These are phyloP conservation scores for Mollisiaceae sp. DNA, from an alignment of 2,329 filamentous ascomycete genomes.

Conservation along the genomic window DNA sequence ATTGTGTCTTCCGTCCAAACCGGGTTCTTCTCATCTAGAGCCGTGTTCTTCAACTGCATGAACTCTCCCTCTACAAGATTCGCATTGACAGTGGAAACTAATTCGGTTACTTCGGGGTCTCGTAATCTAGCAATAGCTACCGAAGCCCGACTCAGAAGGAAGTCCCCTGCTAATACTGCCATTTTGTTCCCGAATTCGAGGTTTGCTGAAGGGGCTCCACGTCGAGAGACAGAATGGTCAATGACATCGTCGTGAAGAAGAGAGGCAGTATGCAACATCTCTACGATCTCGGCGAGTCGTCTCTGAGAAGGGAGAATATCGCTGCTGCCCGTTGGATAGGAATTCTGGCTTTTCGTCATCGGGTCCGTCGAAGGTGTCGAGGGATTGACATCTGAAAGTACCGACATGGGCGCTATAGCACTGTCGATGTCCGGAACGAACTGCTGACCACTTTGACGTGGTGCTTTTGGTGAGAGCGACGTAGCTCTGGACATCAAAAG, in stretches of 20 bases:
- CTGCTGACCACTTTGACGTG: constrained; percentile 47
- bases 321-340: constrained; percentile 49
- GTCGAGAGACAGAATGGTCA: constrained; percentile 85
- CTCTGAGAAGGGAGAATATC: constrained; percentile 92
- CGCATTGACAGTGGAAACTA: constrained; percentile 94
- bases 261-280: constrained; percentile 96
- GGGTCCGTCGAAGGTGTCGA: constrained; percentile 57
- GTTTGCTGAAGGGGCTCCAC: constrained; percentile 87
- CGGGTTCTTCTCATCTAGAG: constrained; percentile 82
- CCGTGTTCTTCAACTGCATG: constrained; percentile 99
- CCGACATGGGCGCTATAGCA: constrained; percentile 61
- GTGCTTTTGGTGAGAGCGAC: constrained; percentile 71
- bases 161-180: constrained; percentile 97
- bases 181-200: constrained; percentile 98
- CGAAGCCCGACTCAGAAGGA: constrained; percentile 89
- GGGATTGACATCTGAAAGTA: constrained; percentile 85
- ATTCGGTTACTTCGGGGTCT: constrained; percentile 92
- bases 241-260: constrained; percentile 98
- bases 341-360: constrained; percentile 47
- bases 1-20: constrained; percentile 88
- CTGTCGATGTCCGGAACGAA: constrained; percentile 55
- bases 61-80: constrained; percentile 99
- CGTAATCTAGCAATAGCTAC: constrained; percentile 89
- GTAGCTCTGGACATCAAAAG: constrained; percentile 96
- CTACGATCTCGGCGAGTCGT: constrained; percentile 92